These are phyloP conservation scores for Periglandula ipomoeae DNA, from an alignment of 2,329 filamentous ascomycete genomes.

Conservation along the genomic window DNA sequence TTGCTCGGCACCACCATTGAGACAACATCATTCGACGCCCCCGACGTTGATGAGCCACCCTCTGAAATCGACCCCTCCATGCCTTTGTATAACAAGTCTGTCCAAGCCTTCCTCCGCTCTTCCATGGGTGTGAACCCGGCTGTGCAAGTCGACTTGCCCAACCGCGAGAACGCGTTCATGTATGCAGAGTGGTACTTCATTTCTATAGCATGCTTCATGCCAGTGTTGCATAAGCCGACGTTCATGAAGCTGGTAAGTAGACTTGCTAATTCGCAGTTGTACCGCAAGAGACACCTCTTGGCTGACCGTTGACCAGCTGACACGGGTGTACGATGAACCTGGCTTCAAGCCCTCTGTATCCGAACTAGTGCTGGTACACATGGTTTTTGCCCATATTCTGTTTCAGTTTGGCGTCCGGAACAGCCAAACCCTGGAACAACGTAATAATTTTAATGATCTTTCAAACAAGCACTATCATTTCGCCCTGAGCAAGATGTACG, in stretches of 20 bases:
- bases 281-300: not conserved
- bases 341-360: constrained; percentile 51
- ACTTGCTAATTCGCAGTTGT: not conserved
- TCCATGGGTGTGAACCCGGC: constrained; percentile 50
- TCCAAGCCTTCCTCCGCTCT: constrained; percentile 60
- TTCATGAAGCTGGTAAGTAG: constrained; percentile 57
- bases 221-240: constrained; percentile 67
- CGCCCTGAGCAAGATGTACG: constrained; percentile 57
- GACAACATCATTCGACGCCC: constrained; percentile 60
- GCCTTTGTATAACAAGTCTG: constrained; percentile 60
- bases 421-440: constrained; percentile 42
- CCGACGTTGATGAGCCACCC: constrained; percentile 52
- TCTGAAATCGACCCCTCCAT: constrained; percentile 27
- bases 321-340: constrained; percentile 61
- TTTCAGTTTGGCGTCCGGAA: constrained; percentile 71
- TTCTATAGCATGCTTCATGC: constrained; percentile 61
- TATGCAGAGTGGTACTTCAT: constrained; percentile 71
- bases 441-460: constrained; percentile 47
- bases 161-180: constrained; percentile 53
- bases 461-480: constrained; percentile 76
- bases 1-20: constrained; percentile 75
- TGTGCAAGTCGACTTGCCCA: constrained; percentile 51
- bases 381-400: constrained; percentile 70
- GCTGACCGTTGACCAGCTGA: constrained; percentile 33
- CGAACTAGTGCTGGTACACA: constrained; percentile 64